A percentile compares a stretch with the other conserved stretches of the same genome.
These are phyloP conservation scores for Hymenotorrendiella dingleyae DNA, from an alignment of 2,329 filamentous ascomycete species.

Conservation along the genomic window DNA sequence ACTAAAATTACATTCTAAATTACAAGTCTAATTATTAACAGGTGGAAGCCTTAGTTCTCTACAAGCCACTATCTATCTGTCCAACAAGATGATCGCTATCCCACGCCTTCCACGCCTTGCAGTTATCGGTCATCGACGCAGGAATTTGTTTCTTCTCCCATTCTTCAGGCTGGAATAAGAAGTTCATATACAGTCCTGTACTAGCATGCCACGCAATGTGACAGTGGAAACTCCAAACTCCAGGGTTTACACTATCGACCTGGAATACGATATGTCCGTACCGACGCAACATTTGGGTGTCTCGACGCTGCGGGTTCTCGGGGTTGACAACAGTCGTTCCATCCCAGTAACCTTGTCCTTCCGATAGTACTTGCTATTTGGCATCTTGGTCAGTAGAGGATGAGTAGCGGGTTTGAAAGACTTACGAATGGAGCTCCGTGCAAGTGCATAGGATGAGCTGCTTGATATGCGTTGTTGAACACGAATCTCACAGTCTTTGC, in stretches of 20 bases:
- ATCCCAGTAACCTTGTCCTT: constrained; percentile 33
- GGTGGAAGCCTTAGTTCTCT: no score
- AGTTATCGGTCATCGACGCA: no score
- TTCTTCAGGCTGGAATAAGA: no score
- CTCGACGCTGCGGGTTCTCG: constrained; percentile 44
- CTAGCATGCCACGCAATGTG: constrained; percentile 33
- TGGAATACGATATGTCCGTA: constrained; percentile 39
- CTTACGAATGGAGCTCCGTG: background rate
- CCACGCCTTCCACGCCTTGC: no score
- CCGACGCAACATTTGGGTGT: constrained; percentile 41
- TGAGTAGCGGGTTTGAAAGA: constrained; percentile 25
- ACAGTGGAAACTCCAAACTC: constrained; percentile 45
- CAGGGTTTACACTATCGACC: constrained; percentile 44
- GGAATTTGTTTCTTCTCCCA: no score
- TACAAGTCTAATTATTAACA: no score
- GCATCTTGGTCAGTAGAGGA: constrained; percentile 66
- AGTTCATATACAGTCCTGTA: background rate
- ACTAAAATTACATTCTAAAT: no score
- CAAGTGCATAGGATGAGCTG: background rate
- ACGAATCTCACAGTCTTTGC: no score
- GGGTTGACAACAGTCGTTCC: constrained; percentile 33
- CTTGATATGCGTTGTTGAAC: background rate
- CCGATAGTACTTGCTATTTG: no score
- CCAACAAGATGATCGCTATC: no score
- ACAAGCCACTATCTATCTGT: no score